A percentile compares a stretch with the other conserved stretches of the same genome.
These are phyloP conservation scores for Phytophthora foliorum DNA, from an alignment of 352 stramenopile genomes.

Conservation along the genomic window DNA sequence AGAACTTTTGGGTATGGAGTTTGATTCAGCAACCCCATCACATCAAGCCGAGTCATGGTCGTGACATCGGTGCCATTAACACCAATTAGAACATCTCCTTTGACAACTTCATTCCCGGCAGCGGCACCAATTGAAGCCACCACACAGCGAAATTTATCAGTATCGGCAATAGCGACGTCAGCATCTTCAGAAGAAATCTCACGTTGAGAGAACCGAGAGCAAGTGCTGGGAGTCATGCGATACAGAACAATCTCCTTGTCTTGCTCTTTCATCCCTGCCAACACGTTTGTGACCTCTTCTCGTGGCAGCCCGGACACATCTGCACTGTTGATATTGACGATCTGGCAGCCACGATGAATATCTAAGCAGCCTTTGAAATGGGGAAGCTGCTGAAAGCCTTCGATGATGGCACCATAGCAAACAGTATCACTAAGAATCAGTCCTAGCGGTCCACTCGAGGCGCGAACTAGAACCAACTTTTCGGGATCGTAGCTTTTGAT, in stretches of 20 bases:
- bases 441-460: conserved; percentile 57
- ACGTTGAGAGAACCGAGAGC: conserved; percentile 40
- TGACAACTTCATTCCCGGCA: conserved; percentile 18
- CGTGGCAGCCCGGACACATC: conserved; percentile 53
- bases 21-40: conserved; percentile 40
- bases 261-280: conserved; percentile 48
- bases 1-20: conserved; percentile 44
- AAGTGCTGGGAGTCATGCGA: conserved; percentile 34
- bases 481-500: conserved; percentile 56
- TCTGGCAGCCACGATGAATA: conserved; percentile 64
- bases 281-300: conserved; percentile 47
- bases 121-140: conserved; percentile 34
- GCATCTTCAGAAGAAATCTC: conserved; percentile 14
- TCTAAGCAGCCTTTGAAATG: conserved; percentile 36
- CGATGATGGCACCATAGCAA: conserved; percentile 56
- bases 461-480: conserved; percentile 55
- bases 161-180: conserved; percentile 45
- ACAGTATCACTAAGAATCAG: conserved; percentile 56
- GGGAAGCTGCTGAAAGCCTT: conserved; percentile 53
- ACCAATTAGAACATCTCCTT: conserved; percentile 54
- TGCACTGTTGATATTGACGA: conserved; percentile 62
- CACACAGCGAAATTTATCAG: conserved; percentile 48
- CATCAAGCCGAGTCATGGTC: conserved; percentile 36
- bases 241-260: conserved; percentile 74
- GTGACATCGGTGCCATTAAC: conserved; percentile 60